Percentiles rank a stretch among this genome's conserved stretches.
phyloP scores from a whole-genome alignment of 192 early-diverging fungal species.

The Entomortierella chlamydospora region DNA sequence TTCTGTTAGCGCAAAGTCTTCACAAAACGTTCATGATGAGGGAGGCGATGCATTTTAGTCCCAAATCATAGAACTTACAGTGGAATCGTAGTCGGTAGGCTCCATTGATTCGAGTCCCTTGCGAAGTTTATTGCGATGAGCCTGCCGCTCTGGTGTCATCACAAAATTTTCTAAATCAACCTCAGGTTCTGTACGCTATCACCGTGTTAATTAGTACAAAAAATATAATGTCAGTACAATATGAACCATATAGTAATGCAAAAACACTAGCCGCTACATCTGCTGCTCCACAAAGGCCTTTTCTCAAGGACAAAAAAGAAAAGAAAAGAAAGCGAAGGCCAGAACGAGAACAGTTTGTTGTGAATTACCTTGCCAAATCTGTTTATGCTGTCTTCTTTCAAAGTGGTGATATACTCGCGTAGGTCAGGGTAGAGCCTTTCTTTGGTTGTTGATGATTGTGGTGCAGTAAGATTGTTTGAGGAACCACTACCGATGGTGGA shows the following conservation, averaged over 20 bases:
- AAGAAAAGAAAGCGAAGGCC: neutral
- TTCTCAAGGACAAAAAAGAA: neutral
- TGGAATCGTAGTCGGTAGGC: neutral
- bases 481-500: neutral
- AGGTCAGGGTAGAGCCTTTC: constrained; percentile 27
- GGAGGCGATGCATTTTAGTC: too few relatives aligned
- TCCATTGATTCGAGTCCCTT: constrained; percentile 1
- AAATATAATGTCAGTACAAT: too few relatives aligned
- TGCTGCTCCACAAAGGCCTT: too few relatives aligned
- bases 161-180: neutral
- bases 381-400: constrained; percentile 1
- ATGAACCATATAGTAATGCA: too few relatives aligned
- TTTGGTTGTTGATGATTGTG: neutral
- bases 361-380: neutral
- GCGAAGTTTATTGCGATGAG: constrained; percentile 5
- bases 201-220: neutral
- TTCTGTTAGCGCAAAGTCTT: too few relatives aligned
- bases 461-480: neutral
- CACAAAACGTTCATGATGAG: too few relatives aligned
- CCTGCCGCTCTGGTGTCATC: constrained; percentile 11
- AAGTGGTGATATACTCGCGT: constrained; percentile 11
- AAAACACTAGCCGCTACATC: too few relatives aligned
- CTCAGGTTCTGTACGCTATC: neutral
- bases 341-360: too few relatives aligned
- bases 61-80: too few relatives aligned